Base-by-base conservation (phyloP, 257 asterid species). In the Solanum sitiens region DNA sequence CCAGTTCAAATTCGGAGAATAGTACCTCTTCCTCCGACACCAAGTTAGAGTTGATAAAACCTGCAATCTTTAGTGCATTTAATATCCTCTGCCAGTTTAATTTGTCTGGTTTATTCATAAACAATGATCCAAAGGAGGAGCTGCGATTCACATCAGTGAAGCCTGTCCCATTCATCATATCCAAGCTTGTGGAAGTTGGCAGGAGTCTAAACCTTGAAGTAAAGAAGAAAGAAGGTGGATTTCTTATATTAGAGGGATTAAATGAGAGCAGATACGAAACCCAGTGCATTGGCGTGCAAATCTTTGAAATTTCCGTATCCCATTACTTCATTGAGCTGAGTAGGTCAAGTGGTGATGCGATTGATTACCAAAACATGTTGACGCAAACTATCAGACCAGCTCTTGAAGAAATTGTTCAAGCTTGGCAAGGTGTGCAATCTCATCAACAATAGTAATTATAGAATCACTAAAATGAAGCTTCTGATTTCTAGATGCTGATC, bases 21-120 rank as follows among this genome's bases (percentile, higher is more conserved):
- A 44, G 74, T 3, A 7, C 9, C 74, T 15, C 88, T 44, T 10
- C 72, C 42, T 16, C 40, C 13, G 88, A 75, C 42, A 76, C 87
- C 4, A 89, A 90, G 72, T 87, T 86, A 56, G 92, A 92, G 88
- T 20, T 80, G 44, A 85, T 86, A 21, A 93, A 89, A 33, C 94
- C 92, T 20, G 42, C 70, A 53, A 91, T 56, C 61, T 89, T 95
- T 15, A 96, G 95, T 86, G 98, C 98, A 11, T 96, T 96, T 61
- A 95, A 94, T 37, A 94, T 96, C 70, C 92, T 96, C 35, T 96
- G 91, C 18, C 96, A 97, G 6, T 92, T 96, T 11, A 98, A 96
- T 89, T 87, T 96, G 88, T 96, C 98, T 42, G 96, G 98, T 70
- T 84, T 95, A 35, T 96, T 96, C 25, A 95, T 94, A 91, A 89